Evolutionary conservation across 2,329 filamentous ascomycete genomes (phyloP).

Genomic region (Hymenoscyphus repandus): DNA sequence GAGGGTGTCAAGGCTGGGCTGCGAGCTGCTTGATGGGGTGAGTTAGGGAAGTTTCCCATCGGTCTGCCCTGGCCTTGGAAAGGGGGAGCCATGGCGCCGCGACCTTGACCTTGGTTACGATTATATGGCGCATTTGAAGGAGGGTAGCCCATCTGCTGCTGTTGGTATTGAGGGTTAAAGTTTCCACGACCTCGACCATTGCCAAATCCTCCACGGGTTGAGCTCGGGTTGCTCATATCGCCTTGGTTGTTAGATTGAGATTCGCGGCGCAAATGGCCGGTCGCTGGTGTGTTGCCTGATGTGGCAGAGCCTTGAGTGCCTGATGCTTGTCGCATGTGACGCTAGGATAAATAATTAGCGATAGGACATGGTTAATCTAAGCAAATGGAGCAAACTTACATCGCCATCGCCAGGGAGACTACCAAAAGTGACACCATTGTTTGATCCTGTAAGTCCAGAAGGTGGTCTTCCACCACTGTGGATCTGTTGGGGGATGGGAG

Average conservation of each 20-base stretch:
- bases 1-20: conserved; percentile 63
- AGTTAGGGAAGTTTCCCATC: conserved; percentile 38
- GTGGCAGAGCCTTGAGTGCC: conserved; percentile 56
- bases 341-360: conserved; percentile 38
- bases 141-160: conserved; percentile 49
- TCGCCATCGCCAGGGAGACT: conserved; percentile 76
- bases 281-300: conserved; percentile 49
- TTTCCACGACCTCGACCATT: conserved; percentile 54
- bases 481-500: conserved; percentile 84
- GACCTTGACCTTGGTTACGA: conserved; percentile 38
- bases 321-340: conserved; percentile 64
- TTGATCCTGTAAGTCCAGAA: conserved; percentile 64
- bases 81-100: conserved; percentile 42
- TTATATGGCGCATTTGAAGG: conserved; percentile 34
- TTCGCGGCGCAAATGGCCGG: conserved; percentile 77
- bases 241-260: conserved; percentile 74
- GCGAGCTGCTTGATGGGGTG: conserved; percentile 53
- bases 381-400: conserved; percentile 49
- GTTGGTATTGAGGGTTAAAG: conserved; percentile 45
- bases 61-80: conserved; percentile 41
- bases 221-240: conserved; percentile 60
- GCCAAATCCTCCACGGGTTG: conserved; percentile 47
- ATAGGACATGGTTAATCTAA: conserved; percentile 24
- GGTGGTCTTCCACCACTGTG: conserved; percentile 79
- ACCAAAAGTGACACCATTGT: conserved; percentile 72